Evolutionary conservation across 2,329 filamentous ascomycete species (phyloP).

Genomic region (Dactylellina drechsleri): DNA sequence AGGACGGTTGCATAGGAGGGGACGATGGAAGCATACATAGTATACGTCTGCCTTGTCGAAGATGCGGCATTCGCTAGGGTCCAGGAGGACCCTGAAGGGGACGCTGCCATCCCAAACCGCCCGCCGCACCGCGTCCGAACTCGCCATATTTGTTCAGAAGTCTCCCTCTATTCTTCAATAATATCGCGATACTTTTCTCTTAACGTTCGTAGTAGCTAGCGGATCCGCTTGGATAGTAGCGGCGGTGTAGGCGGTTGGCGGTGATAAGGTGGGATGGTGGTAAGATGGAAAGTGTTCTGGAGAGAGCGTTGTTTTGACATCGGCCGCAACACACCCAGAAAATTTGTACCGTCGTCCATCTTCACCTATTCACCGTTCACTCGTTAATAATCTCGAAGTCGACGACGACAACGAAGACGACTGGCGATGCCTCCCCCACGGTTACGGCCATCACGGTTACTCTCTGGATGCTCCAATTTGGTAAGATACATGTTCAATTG

Average conservation of each 20-base stretch:
- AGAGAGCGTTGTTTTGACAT: slow-evolving; percentile 22
- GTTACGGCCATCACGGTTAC: slow-evolving; percentile 40
- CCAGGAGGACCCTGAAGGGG: slow-evolving; percentile 57
- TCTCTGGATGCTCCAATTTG: slow-evolving; percentile 30
- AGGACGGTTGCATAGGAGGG: slow-evolving; percentile 5
- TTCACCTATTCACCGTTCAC: neutral
- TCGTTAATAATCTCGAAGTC: neutral
- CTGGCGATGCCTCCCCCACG: slow-evolving; percentile 46
- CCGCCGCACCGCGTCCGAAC: slow-evolving; percentile 54
- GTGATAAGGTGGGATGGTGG: neutral
- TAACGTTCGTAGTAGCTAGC: neutral
- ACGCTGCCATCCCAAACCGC: slow-evolving; percentile 58
- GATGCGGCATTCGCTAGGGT: slow-evolving; percentile 57
- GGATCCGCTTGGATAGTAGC: too few relatives aligned
- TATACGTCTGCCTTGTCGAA: slow-evolving; percentile 58
- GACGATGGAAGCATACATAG: slow-evolving; percentile 55
- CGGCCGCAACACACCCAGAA: slow-evolving; percentile 41
- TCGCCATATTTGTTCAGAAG: neutral
- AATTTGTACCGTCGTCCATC: slow-evolving; percentile 32
- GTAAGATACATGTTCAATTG: slow-evolving; percentile 8
- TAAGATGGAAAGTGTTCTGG: neutral
- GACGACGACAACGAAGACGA: slow-evolving; percentile 3
- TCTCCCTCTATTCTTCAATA: neutral
- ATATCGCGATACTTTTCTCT: neutral
- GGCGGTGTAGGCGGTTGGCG: neutral